These are phyloP conservation scores for Pythium phragmiticola DNA, from an alignment of 352 stramenopile genomes.

Conservation along the genomic window DNA sequence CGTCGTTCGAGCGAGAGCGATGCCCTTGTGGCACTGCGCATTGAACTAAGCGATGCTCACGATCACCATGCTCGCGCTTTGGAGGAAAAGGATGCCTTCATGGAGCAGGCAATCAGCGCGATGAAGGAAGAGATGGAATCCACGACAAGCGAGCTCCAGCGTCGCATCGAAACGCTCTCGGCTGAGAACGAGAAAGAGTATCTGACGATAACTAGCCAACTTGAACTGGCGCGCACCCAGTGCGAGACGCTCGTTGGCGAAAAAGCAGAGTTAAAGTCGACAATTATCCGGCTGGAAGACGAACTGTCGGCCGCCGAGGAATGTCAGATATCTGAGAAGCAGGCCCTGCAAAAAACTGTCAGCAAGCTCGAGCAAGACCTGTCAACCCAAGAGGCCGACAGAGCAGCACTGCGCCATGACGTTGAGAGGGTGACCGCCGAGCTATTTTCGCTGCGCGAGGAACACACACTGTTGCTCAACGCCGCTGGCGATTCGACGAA, in stretches of 20 bases:
- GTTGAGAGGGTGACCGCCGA: constrained; percentile 8
- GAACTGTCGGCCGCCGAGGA: constrained; percentile 1
- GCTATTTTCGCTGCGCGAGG: constrained; percentile 3
- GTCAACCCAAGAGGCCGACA: background rate
- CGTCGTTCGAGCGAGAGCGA: constrained; percentile 1
- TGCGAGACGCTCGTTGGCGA: constrained; percentile 6
- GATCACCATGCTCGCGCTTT: background rate
- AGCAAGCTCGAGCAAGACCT: constrained; percentile 5
- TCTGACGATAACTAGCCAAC: background rate
- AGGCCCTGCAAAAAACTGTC: background rate
- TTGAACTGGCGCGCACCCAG: background rate
- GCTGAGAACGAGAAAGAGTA: background rate
- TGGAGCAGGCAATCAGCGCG: background rate
- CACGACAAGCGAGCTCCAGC: background rate
- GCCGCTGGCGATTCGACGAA: constrained; percentile 8
- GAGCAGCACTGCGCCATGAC: constrained; percentile 3
- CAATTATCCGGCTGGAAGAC: constrained; percentile 1
- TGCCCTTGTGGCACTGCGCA: background rate
- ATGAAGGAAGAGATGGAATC: constrained; percentile 1
- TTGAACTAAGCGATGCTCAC: background rate
- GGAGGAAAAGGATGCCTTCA: background rate
- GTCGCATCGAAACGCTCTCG: background rate
- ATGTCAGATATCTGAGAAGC: background rate
- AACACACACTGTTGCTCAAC: constrained; percentile 13
- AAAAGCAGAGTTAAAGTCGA: constrained; percentile 11